These are phyloP conservation scores for Psophocarpus tetragonolobus DNA, from an alignment of 306 rosid genomes.

Conservation along the genomic window DNA sequence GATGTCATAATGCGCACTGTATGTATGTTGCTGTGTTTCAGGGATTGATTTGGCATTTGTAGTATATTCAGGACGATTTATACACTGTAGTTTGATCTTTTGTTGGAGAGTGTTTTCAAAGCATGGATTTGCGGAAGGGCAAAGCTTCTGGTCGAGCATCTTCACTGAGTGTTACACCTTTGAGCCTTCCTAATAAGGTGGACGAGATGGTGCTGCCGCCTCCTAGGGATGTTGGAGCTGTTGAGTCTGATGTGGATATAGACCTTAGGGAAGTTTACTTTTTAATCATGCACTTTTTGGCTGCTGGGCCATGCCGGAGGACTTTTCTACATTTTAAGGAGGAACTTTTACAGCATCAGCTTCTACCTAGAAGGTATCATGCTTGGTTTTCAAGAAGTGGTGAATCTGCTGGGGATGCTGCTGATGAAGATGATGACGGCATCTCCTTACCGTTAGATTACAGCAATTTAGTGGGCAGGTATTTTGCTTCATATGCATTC, in stretches of 20 bases:
- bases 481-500: constrained; percentile 14
- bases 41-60: constrained; percentile 16
- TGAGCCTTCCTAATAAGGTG: constrained; percentile 53
- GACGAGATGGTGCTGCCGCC: constrained; percentile 53
- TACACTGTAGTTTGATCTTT: constrained; percentile 1
- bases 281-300: constrained; percentile 76
- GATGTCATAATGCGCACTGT: background rate
- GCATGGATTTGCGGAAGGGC: constrained; percentile 65
- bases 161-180: constrained; percentile 44
- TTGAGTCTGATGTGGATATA: constrained; percentile 55
- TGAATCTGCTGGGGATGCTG: constrained; percentile 36
- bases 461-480: constrained; percentile 67
- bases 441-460: constrained; percentile 74
- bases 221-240: constrained; percentile 36
- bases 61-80: background rate
- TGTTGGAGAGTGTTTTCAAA: constrained; percentile 43
- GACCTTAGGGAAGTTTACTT: constrained; percentile 80
- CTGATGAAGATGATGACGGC: constrained; percentile 54
- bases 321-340: constrained; percentile 59
- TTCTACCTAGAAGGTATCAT: constrained; percentile 92
- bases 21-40: background rate
- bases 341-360: constrained; percentile 80
- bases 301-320: constrained; percentile 78
- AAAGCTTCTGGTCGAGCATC: constrained; percentile 51
- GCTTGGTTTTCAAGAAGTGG: constrained; percentile 82